A percentile compares a stretch with the other conserved stretches of the same genome.
phyloP scores from a whole-genome alignment of 2,329 filamentous ascomycete genomes.

The Zymoseptoria crescenta region DNA sequence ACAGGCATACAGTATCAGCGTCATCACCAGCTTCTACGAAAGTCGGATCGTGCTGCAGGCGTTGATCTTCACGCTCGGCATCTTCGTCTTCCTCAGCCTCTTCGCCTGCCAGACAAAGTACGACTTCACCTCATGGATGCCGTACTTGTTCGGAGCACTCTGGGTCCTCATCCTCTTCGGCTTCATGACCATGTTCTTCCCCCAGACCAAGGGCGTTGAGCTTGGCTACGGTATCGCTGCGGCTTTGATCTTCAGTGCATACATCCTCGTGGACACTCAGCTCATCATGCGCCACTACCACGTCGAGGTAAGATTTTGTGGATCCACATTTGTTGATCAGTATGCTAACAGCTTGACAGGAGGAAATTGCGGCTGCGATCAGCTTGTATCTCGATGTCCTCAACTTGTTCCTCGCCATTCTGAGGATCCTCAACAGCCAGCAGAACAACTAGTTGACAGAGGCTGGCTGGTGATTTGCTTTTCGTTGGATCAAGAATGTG shows the following conservation, averaged over 20 bases:
- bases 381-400: constrained; percentile 65
- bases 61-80: constrained; percentile 68
- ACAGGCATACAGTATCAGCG: constrained; percentile 76
- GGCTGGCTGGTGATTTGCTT: not conserved
- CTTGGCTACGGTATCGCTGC: constrained; percentile 74
- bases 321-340: not conserved
- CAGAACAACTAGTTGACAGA: constrained; percentile 64
- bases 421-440: constrained; percentile 94
- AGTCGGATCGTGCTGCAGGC: constrained; percentile 80
- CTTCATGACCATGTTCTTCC: constrained; percentile 87
- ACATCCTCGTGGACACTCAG: constrained; percentile 95
- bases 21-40: constrained; percentile 87
- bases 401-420: constrained; percentile 91
- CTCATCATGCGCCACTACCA: constrained; percentile 92
- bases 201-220: constrained; percentile 70
- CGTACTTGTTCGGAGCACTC: constrained; percentile 82
- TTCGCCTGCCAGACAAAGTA: constrained; percentile 98
- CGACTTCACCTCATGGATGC: constrained; percentile 96
- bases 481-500: not conserved
- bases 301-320: constrained; percentile 51
- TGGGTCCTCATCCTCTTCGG: constrained; percentile 90
- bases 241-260: constrained; percentile 84
- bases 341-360: not conserved
- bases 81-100: constrained; percentile 57
- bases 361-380: constrained; percentile 46